Base-by-base conservation (phyloP, 805 yeast species). In the Candida ortonii region DNA sequence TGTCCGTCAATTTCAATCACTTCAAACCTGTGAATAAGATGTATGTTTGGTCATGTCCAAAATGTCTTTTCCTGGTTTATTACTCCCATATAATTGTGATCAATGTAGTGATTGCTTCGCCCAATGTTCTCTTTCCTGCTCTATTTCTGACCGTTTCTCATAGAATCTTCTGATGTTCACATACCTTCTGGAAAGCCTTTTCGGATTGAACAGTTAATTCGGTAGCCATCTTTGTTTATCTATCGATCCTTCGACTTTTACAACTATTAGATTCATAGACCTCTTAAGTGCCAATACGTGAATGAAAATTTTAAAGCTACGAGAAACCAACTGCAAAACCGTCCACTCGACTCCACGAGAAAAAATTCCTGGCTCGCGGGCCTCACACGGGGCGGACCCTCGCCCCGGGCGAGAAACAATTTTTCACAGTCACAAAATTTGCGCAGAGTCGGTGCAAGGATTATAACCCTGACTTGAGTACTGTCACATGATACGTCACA, bases 121-220 rank as follows among this genome's bases (percentile, higher is more conserved):
- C n/a, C n/a, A n/a, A n/a, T n/a, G n/a, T n/a, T n/a, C n/a, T n/a
- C n/a, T n/a, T n/a, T 11, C 11, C 11, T 21, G 11, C 22, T 21
- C 22, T 21, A 21, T 11, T 9, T 11, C 11, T 21, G 10, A 21
- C 11, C 22, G 9, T 16, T 7, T 7, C 23, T 28, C 28, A 12
- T 8, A 12, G 11, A 5, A 7, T 28, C 16, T 25, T 25, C 26
- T 25, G 8, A 20, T 19, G 15, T 11, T 24, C 22, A 72, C 94
- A 70, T 78, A 86, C 95, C 94, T 93, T 93, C 83, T 93, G 98
- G 96, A 84, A 93, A 88, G 98, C 98, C 78, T 95, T 90, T 83
- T 93, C 98, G 70, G 97, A 84, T 84, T 93, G 98, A 79, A 93
- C 98, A 73, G 96, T 90, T 79, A 93, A 87, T 83, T 93, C 98